phyloP scores from a whole-genome alignment of 2,329 filamentous ascomycete species.

The Botrytis tulipae region DNA sequence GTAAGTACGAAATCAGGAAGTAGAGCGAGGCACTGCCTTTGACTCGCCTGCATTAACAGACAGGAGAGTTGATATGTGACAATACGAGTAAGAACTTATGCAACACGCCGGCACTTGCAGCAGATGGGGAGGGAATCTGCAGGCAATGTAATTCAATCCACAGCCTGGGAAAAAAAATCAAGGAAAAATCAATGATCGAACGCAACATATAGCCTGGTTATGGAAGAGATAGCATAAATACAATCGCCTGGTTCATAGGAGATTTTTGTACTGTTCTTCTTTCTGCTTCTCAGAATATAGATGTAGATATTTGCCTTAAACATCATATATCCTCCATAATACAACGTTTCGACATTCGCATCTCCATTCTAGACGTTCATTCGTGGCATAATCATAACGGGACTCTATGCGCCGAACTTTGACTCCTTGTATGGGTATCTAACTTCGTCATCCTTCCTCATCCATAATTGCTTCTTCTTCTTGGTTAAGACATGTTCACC shows the following conservation, averaged over 20 bases:
- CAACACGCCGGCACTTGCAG: neutral
- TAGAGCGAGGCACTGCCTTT: neutral
- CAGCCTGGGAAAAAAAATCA: neutral
- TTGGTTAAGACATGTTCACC: constrained; percentile 85
- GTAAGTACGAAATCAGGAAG: no score
- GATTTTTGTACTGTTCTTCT: neutral
- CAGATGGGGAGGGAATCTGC: neutral
- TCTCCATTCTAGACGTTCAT: neutral
- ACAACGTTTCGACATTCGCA: neutral
- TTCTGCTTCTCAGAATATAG: neutral
- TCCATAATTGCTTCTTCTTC: constrained; percentile 85
- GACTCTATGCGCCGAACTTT: constrained; percentile 34
- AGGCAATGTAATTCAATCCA: neutral
- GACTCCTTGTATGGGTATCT: constrained; percentile 58
- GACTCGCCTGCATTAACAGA: no score
- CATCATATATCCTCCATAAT: constrained; percentile 10
- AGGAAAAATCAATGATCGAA: neutral
- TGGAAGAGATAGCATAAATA: neutral
- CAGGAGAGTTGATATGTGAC: neutral
- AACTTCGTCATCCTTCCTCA: constrained; percentile 77
- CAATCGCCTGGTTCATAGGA: neutral
- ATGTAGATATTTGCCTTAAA: neutral
- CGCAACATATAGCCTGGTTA: neutral
- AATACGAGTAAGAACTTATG: neutral
- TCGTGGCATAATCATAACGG: neutral